Conservation (phyloP, 2,329 filamentous ascomycete species). For the Chrysosphaeria jannelii region DNA sequence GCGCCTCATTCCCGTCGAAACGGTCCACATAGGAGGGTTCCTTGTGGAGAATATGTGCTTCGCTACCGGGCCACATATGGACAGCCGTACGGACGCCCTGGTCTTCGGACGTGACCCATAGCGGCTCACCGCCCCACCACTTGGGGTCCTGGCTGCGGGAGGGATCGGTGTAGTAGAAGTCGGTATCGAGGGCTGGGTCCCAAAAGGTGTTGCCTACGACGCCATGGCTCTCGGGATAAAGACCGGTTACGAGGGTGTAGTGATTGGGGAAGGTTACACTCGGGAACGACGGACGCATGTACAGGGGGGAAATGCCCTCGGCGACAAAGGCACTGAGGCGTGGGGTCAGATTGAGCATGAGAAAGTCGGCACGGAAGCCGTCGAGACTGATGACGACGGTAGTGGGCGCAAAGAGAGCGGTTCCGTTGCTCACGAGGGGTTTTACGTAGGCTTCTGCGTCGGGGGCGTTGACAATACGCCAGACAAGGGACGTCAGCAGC, state of each 20-base stretch:
- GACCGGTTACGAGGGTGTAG: slow-evolving; percentile 70
- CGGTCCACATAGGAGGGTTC: slow-evolving; percentile 60
- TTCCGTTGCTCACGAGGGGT: slow-evolving; percentile 39
- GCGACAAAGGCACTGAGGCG: slow-evolving; percentile 48
- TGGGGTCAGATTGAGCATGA: slow-evolving; percentile 59
- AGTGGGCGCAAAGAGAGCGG: slow-evolving; percentile 64
- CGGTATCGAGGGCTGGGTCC: slow-evolving; percentile 45
- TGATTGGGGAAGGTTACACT: slow-evolving; percentile 94
- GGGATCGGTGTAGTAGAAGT: slow-evolving; percentile 72
- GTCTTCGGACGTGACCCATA: slow-evolving; percentile 79
- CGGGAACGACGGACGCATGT: slow-evolving; percentile 85
- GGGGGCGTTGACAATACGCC: slow-evolving; percentile 3
- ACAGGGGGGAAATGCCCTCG: slow-evolving; percentile 64
- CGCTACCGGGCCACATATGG: slow-evolving; percentile 97
- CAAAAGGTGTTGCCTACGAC: slow-evolving; percentile 87
- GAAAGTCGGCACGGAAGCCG: slow-evolving; percentile 83
- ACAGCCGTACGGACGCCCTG: slow-evolving; percentile 53
- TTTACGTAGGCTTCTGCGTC: background rate
- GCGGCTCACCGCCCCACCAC: slow-evolving; percentile 86
- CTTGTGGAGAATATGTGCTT: slow-evolving; percentile 49
- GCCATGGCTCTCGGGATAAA: slow-evolving; percentile 81
- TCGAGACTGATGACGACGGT: slow-evolving; percentile 85
- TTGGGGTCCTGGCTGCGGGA: slow-evolving; percentile 46
- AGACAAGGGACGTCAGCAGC: slow-evolving; percentile 22
- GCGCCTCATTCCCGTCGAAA: slow-evolving; percentile 47